These are phyloP conservation scores for Rhododendron kiyosumense DNA, from an alignment of 148 eudicot species.

Conservation along the genomic window DNA sequence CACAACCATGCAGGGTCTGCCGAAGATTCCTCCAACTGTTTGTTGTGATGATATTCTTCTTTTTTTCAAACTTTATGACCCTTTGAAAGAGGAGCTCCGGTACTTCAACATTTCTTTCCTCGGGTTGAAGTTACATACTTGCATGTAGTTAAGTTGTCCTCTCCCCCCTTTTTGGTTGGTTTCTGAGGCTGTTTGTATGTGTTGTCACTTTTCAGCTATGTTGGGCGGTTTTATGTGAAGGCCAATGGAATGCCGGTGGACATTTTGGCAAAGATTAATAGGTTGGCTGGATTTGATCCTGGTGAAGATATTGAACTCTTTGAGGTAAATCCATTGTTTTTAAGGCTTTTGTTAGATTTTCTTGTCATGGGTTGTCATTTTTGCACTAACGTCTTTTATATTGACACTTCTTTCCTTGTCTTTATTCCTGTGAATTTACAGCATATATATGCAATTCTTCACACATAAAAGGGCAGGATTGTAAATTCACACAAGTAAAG, in stretches of 20 bases:
- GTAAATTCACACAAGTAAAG: background rate
- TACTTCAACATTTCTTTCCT: slow-evolving; percentile 15
- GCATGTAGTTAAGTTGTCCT: background rate
- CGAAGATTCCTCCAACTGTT: slow-evolving; percentile 57
- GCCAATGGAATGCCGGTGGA: slow-evolving; percentile 53
- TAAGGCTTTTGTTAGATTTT: slow-evolving; percentile 47
- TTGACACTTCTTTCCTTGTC: background rate
- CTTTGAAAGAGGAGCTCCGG: slow-evolving; percentile 85
- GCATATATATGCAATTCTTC: background rate
- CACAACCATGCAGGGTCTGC: slow-evolving; percentile 45
- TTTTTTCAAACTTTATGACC: slow-evolving; percentile 92
- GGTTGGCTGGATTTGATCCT: slow-evolving; percentile 76
- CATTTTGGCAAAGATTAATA: slow-evolving; percentile 57
- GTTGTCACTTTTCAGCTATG: slow-evolving; percentile 47
- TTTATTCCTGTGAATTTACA: background rate
- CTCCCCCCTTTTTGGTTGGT: background rate
- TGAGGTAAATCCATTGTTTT: slow-evolving; percentile 66
- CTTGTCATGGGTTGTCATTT: background rate
- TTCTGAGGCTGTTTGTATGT: background rate
- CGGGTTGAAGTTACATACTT: background rate
- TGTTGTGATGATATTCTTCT: slow-evolving; percentile 78
- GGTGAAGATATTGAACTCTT: slow-evolving; percentile 78
- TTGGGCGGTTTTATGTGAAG: slow-evolving; percentile 80
- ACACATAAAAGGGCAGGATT: background rate
- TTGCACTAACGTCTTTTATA: slow-evolving; percentile 1